phyloP scores from a whole-genome alignment of 768 basidiomycete species.

The Crepidotus variabilis region DNA sequence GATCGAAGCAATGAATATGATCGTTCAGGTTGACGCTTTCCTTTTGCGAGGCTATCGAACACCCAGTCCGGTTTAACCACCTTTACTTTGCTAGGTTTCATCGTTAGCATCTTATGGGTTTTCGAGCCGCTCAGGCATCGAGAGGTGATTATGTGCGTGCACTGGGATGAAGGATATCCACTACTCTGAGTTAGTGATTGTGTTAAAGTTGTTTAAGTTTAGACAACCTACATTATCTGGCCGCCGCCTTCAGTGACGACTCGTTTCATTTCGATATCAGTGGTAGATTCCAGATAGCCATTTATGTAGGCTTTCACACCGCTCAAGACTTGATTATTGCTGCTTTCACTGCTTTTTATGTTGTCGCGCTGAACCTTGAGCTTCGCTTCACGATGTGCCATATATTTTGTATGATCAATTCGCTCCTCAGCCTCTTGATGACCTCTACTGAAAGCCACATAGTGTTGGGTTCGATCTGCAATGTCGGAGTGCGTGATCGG shows the following conservation, averaged over 20 bases:
- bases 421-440: constrained; percentile 60
- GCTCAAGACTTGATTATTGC: constrained; percentile 23
- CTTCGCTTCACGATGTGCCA: constrained; percentile 43
- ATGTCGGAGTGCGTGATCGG: constrained; percentile 78
- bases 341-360: constrained; percentile 8
- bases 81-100: constrained; percentile 41
- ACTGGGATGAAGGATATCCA: constrained; percentile 54
- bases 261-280: constrained; percentile 77
- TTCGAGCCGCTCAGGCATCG: constrained; percentile 69
- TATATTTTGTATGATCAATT: constrained; percentile 31
- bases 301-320: constrained; percentile 64
- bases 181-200: constrained; percentile 9
- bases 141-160: constrained; percentile 80
- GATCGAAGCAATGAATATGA: constrained; percentile 31
- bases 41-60: constrained; percentile 58
- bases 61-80: constrained; percentile 80
- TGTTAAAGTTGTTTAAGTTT: constrained; percentile 1
- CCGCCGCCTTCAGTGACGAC: constrained; percentile 68
- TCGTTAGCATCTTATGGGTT: constrained; percentile 57
- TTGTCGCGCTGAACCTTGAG: constrained; percentile 26
- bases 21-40: constrained; percentile 58
- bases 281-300: constrained; percentile 67
- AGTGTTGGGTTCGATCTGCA: constrained; percentile 46
- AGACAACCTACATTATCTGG: constrained; percentile 46
- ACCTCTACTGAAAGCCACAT: constrained; percentile 41